A percentile compares a stretch with the other conserved stretches of the same genome.
These are phyloP conservation scores for Fomitopsis pulvina DNA, from an alignment of 768 basidiomycete genomes.

Conservation along the genomic window DNA sequence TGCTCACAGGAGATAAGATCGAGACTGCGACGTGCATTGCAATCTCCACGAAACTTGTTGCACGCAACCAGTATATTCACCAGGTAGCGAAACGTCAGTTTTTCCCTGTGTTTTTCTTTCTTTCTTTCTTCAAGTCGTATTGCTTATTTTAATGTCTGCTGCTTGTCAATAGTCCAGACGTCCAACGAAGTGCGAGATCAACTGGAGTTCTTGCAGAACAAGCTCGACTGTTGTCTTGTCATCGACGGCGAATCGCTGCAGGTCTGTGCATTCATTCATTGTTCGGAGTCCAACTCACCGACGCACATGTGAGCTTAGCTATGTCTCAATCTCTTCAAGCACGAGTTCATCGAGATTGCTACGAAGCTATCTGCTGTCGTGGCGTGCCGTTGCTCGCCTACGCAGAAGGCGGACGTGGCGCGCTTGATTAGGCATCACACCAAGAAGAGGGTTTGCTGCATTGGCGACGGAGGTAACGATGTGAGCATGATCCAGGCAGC, in stretches of 20 bases:
- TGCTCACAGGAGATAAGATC: slow-evolving; percentile 98
- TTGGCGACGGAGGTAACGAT: slow-evolving; percentile 98
- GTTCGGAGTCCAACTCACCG: not conserved
- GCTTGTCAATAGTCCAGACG: slow-evolving; percentile 64
- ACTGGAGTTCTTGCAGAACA: slow-evolving; percentile 89
- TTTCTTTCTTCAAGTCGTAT: not conserved
- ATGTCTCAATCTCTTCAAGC: slow-evolving; percentile 83
- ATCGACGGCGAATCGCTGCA: slow-evolving; percentile 97
- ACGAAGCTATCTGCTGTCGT: slow-evolving; percentile 96
- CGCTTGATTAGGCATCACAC: slow-evolving; percentile 86
- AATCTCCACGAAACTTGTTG: slow-evolving; percentile 93
- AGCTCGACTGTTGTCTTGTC: slow-evolving; percentile 94
- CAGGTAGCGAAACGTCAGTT: slow-evolving; percentile 85
- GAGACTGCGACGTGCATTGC: slow-evolving; percentile 99
- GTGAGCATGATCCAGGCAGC: slow-evolving; percentile 99
- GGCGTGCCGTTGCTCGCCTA: slow-evolving; percentile 96
- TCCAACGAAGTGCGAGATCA: slow-evolving; percentile 78
- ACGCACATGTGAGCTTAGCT: slow-evolving; percentile 44
- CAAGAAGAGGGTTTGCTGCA: slow-evolving; percentile 95
- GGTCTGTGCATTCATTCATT: slow-evolving; percentile 36
- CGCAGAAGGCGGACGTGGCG: slow-evolving; percentile 97
- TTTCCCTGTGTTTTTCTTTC: not conserved
- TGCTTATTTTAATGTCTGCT: slow-evolving; percentile 1
- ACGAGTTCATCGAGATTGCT: slow-evolving; percentile 93
- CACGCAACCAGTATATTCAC: slow-evolving; percentile 95